Percentiles rank a stretch among this genome's conserved stretches.
Evolutionary conservation across 2,329 filamentous ascomycete genomes (phyloP).

Genomic region (Aureobasidium sp.): DNA sequence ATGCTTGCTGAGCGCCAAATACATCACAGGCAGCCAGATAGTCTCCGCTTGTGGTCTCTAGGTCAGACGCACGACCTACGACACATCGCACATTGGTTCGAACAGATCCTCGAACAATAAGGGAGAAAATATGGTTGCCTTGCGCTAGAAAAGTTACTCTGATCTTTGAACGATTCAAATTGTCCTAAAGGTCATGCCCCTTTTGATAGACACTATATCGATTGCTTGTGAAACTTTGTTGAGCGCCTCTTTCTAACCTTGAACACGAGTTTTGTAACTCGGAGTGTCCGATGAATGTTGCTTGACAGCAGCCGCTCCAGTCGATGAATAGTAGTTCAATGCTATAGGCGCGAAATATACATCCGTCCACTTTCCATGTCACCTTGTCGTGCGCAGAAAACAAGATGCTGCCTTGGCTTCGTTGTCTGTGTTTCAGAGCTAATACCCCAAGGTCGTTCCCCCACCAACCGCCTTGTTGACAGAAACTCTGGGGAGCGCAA

Average conservation of each 20-base stretch:
- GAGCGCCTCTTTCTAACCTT: neutral
- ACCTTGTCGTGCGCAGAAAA: neutral
- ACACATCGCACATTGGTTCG: constrained; percentile 17
- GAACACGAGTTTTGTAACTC: neutral
- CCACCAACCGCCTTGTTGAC: constrained; percentile 5
- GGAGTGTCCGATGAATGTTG: no score
- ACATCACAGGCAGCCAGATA: constrained; percentile 9
- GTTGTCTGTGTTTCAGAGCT: neutral
- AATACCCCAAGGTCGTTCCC: neutral
- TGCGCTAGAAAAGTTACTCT: neutral
- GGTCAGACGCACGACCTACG: constrained; percentile 4
- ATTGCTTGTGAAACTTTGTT: neutral
- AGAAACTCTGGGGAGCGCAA: neutral
- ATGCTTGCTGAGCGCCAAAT: constrained; percentile 18
- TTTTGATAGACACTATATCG: no score
- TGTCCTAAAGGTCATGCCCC: no score
- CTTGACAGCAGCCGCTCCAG: no score
- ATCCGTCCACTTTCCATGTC: no score
- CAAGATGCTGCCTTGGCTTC: neutral
- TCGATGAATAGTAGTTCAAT: no score
- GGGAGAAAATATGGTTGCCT: neutral
- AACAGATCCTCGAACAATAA: constrained; percentile 14
- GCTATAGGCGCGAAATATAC: no score
- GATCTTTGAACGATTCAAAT: neutral
- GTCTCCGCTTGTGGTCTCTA: constrained; percentile 12